Conservation (phyloP, 306 rosid species). For the Corylus avellana region DNA sequence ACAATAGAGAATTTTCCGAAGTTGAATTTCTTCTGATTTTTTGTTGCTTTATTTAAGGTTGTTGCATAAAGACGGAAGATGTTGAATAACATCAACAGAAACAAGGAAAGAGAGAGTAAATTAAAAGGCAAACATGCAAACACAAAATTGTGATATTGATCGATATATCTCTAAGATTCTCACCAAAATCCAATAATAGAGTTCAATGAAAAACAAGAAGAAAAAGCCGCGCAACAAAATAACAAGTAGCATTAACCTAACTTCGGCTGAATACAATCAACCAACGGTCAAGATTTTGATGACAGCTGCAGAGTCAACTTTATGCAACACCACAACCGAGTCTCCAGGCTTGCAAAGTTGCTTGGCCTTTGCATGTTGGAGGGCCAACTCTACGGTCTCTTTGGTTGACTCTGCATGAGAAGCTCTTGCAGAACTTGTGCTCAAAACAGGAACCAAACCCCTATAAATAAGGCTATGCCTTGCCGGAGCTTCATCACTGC, state of each 20-base stretch:
- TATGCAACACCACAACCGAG: conserved; percentile 22
- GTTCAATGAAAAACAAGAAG: too few relatives aligned
- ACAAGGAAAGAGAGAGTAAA: too few relatives aligned
- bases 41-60: too few relatives aligned
- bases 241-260: too few relatives aligned
- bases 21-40: too few relatives aligned
- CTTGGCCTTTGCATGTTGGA: conserved; percentile 6
- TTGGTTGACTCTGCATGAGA: conserved; percentile 18
- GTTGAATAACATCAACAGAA: not conserved
- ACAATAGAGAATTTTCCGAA: too few relatives aligned
- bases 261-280: not conserved
- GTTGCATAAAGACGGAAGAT: too few relatives aligned
- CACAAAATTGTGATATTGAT: not conserved
- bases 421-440: conserved; percentile 13
- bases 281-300: conserved; percentile 1
- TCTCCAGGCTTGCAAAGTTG: conserved; percentile 17
- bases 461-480: conserved; percentile 26
- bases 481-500: conserved; percentile 23
- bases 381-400: conserved; percentile 17
- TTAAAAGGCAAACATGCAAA: too few relatives aligned
- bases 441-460: conserved; percentile 23
- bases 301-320: not conserved
- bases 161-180: not conserved
- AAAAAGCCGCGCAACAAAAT: too few relatives aligned
- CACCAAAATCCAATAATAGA: not conserved